Evolutionary conservation across 306 rosid species (phyloP).

Genomic region (Cicer pinnatifidum): DNA sequence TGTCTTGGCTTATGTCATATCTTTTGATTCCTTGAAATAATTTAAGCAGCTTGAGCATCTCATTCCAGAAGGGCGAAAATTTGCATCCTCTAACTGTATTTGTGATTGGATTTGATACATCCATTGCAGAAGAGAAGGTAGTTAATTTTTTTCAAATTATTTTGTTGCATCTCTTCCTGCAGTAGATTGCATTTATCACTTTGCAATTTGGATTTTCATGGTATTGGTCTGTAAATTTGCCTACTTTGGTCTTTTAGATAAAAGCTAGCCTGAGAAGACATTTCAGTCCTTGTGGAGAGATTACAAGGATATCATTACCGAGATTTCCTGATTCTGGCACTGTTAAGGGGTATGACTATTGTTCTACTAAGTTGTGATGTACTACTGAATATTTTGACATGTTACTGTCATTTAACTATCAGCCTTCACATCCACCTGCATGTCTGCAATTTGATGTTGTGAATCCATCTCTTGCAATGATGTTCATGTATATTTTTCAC

Average conservation of each 20-base stretch:
- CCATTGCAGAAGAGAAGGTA: conserved; percentile 32
- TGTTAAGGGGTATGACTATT: conserved; percentile 62
- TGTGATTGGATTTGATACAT: conserved; percentile 20
- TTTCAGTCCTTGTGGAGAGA: conserved; percentile 73
- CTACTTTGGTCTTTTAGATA: conserved; percentile 50
- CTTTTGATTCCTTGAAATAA: not conserved
- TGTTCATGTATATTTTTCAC: not conserved
- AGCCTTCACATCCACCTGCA: not conserved
- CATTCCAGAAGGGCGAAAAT: conserved; percentile 60
- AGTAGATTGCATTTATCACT: conserved; percentile 2
- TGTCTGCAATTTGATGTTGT: not conserved
- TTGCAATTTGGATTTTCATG: not conserved
- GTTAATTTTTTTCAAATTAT: not conserved
- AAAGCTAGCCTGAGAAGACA: conserved; percentile 56
- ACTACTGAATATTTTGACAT: conserved; percentile 10
- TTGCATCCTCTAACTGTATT: conserved; percentile 24
- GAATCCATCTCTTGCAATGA: not conserved
- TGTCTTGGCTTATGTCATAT: not conserved
- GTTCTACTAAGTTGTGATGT: conserved; percentile 1
- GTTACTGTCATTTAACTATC: conserved; percentile 7
- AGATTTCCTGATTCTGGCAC: conserved; percentile 53
- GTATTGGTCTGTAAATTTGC: not conserved
- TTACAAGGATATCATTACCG: conserved; percentile 64
- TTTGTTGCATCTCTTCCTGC: conserved; percentile 6
- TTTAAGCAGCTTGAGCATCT: conserved; percentile 50